Conservation (phyloP, 169 alveolate genomes). For the Fabrea salina region DNA sequence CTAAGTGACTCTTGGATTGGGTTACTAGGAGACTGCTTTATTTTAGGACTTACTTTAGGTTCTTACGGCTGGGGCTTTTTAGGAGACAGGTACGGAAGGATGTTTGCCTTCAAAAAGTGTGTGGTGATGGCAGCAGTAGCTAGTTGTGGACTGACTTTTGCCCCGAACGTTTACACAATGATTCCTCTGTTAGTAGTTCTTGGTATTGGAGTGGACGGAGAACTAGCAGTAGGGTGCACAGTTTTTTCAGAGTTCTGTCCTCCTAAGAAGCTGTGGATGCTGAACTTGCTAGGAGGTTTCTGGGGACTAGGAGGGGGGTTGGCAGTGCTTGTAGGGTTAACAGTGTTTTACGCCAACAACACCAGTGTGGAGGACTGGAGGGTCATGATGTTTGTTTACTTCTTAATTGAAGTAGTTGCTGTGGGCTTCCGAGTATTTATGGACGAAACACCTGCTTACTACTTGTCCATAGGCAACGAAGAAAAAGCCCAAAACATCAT, state of each 20-base stretch:
- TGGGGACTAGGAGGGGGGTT: neutral
- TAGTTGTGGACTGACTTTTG: neutral
- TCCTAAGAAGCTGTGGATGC: neutral
- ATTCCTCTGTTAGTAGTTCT: neutral
- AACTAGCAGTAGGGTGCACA: neutral
- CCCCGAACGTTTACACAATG: neutral
- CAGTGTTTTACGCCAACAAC: neutral
- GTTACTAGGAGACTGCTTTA: neutral
- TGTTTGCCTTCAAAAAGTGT: neutral
- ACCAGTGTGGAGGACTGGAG: neutral
- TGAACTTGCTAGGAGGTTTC: neutral
- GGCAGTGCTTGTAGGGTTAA: neutral
- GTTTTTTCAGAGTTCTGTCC: neutral
- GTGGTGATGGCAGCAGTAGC: neutral
- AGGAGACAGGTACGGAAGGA: conserved; percentile 1
- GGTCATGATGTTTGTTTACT: neutral
- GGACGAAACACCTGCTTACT: conserved; percentile 16
- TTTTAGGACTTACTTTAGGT: neutral
- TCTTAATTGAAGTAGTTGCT: neutral
- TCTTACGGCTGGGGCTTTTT: neutral
- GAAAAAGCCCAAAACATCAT: conserved; percentile 11
- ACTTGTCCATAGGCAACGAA: neutral
- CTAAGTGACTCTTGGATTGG: neutral
- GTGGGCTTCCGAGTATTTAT: neutral
- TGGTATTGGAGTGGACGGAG: neutral